phyloP scores from a whole-genome alignment of 2,329 filamentous ascomycete species.

The Scedosporium boydii region DNA sequence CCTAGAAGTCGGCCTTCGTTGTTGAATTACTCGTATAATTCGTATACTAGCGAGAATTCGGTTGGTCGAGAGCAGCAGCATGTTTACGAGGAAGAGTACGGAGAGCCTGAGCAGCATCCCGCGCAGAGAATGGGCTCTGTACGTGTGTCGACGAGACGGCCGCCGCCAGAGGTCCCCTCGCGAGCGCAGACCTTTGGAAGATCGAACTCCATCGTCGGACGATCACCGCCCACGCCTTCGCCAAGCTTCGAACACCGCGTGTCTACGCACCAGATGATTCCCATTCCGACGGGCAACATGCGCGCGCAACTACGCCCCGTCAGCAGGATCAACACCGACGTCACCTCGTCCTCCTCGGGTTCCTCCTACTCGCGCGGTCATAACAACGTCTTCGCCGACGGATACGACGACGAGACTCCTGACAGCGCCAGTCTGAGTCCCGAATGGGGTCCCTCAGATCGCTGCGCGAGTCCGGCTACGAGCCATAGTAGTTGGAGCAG shows the following conservation, averaged over 20 bases:
- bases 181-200: conserved; percentile 16
- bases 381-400: conserved; percentile 37
- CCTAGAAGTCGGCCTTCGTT: conserved; percentile 7
- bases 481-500: conserved; percentile 20
- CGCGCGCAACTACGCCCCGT: conserved; percentile 27
- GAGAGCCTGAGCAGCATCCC: conserved; percentile 20
- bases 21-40: conserved; percentile 7
- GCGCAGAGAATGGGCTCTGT: conserved; percentile 1
- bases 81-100: conserved; percentile 19
- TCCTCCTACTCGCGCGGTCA: conserved; percentile 11
- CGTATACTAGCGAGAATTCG: conserved; percentile 13
- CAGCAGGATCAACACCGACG: conserved; percentile 30
- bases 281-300: conserved; percentile 11
- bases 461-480: conserved; percentile 45
- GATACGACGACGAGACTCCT: conserved; percentile 39
- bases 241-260: conserved; percentile 25
- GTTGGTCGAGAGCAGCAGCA: conserved; percentile 36
- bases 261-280: conserved; percentile 26
- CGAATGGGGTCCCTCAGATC: conserved; percentile 21
- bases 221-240: conserved; percentile 24
- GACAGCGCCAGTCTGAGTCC: conserved; percentile 41
- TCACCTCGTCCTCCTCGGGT: conserved; percentile 14
- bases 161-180: conserved; percentile 3
- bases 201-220: neutral
- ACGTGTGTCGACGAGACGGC: neutral